Conservation (phyloP, 1,284 basidiomycete species). For the Omphalotus olearius region DNA sequence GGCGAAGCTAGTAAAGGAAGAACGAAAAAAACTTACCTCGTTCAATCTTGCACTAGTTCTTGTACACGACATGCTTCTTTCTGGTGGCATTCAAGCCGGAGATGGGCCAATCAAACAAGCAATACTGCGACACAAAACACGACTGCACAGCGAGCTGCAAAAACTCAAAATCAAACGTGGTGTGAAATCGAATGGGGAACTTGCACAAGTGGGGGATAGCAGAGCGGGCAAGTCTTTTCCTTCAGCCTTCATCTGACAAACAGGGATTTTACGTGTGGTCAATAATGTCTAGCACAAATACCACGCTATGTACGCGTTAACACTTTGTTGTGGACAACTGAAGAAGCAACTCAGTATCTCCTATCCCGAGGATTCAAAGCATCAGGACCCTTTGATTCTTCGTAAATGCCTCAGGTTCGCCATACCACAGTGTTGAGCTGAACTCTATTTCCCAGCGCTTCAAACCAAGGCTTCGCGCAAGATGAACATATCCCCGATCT, state of each 20-base stretch:
- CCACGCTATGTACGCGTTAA: conserved; percentile 88
- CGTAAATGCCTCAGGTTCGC: conserved; percentile 34
- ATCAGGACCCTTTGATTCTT: conserved; percentile 43
- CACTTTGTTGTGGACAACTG: conserved; percentile 60
- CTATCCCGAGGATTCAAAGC: conserved; percentile 48
- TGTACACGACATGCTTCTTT: conserved; percentile 82
- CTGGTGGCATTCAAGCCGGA: conserved; percentile 79
- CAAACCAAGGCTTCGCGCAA: conserved; percentile 56
- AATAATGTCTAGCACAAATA: conserved; percentile 52
- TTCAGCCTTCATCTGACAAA: conserved; percentile 4
- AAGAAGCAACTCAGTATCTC: conserved; percentile 56
- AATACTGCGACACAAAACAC: conserved; percentile 78
- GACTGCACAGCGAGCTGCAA: conserved; percentile 83
- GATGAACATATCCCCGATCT: conserved; percentile 83
- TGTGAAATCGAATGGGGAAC: conserved; percentile 57
- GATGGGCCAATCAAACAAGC: conserved; percentile 87
- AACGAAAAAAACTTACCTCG: conserved; percentile 71
- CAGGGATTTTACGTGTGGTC: conserved; percentile 11
- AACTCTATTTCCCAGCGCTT: background rate
- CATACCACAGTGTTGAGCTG: background rate
- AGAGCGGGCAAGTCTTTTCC: conserved; percentile 49
- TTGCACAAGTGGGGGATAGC: conserved; percentile 58
- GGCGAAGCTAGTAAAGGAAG: conserved; percentile 65
- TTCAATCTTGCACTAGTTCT: conserved; percentile 76
- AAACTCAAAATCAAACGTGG: conserved; percentile 82